Base-by-base conservation (phyloP, 192 early-diverging fungal genomes). In the Coemansia asiatica region DNA sequence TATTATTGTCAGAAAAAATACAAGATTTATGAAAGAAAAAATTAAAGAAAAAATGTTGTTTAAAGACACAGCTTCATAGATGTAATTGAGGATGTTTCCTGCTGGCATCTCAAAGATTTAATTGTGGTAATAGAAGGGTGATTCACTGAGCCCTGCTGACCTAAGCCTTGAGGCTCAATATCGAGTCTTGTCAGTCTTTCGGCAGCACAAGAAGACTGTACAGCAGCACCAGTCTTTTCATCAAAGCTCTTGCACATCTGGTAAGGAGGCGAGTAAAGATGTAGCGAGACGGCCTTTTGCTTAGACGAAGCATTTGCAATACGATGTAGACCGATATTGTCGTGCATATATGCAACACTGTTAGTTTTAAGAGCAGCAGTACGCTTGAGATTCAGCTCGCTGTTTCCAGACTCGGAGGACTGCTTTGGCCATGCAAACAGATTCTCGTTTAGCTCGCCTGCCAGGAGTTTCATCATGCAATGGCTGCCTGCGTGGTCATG, bases 401-500 rank as follows among this genome's bases (percentile, higher is more conserved):
- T 47, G 40, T 64, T 40, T 19, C 38, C 38, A 9, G 64, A 60
- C 4, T 49, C 67, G 33, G 40, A 3, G 33, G 40, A 3, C 10
- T 75, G 56, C 27, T 66, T 71, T 0, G 94, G 94, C 88, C 88
- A 92, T 4, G 90, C 83, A 65, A 86, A 97, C 31, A 87, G 78
- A 0, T 91, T 88, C 60, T 97, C 95, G 60, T 81, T 66, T 7
- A 97, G 74, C 54, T 89, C 80, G 4, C 95, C 95, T 46, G 88
- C 90, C 10, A 97, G 83, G 6, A 97, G 80, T 67, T 95, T 95
- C 91, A 97, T 92, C 68, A 95, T 82, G 71, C 95, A 97, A 72
- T 97, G 95, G 25, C 92, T 87, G 23, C 88, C 87, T 8, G 92
- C 80, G 63, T 97, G 95, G 79, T 95, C 92, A 69, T 97, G 95